Percentiles rank a stretch among this genome's conserved stretches.
These are phyloP conservation scores for Trichoderma hamatum DNA, from an alignment of 2,329 filamentous ascomycete genomes.

Conservation along the genomic window DNA sequence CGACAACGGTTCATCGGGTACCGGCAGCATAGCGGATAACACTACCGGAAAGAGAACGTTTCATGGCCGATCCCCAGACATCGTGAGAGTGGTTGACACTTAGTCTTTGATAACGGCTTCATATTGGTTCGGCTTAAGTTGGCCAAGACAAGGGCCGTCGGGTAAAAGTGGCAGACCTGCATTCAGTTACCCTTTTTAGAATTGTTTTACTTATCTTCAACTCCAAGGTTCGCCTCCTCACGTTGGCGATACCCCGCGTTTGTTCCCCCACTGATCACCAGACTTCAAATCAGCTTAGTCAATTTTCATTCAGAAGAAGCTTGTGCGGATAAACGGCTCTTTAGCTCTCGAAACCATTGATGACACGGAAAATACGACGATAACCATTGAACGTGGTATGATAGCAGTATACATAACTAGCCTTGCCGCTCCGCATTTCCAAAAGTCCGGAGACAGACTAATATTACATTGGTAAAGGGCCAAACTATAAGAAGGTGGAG, in stretches of 20 bases:
- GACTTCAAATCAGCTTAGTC: neutral
- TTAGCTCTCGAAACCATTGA: neutral
- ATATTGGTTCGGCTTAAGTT: neutral
- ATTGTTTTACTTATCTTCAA: slow-evolving; percentile 5
- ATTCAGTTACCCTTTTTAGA: neutral
- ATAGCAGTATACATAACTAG: slow-evolving; percentile 2
- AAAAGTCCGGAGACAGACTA: neutral
- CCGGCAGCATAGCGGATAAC: slow-evolving; percentile 11
- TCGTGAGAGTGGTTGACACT: neutral
- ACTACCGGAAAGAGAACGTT: neutral
- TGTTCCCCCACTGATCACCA: slow-evolving; percentile 19
- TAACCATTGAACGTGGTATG: neutral
- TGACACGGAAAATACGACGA: neutral
- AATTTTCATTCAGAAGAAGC: neutral
- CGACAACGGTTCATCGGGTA: slow-evolving; percentile 9
- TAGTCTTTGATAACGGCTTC: neutral
- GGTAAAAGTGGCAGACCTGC: slow-evolving; percentile 22
- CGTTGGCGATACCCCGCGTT: slow-evolving; percentile 11
- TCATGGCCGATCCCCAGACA: slow-evolving; percentile 13
- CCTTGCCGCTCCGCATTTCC: neutral
- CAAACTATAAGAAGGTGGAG: slow-evolving; percentile 18
- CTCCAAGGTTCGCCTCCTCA: neutral
- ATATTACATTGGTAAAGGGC: neutral
- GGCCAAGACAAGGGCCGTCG: neutral
- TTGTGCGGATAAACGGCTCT: slow-evolving; percentile 9